Percentiles rank a stretch among this genome's conserved stretches.
Evolutionary conservation across 176 grass and related monocot species (phyloP).

Genomic region (Zoysia japonica): DNA sequence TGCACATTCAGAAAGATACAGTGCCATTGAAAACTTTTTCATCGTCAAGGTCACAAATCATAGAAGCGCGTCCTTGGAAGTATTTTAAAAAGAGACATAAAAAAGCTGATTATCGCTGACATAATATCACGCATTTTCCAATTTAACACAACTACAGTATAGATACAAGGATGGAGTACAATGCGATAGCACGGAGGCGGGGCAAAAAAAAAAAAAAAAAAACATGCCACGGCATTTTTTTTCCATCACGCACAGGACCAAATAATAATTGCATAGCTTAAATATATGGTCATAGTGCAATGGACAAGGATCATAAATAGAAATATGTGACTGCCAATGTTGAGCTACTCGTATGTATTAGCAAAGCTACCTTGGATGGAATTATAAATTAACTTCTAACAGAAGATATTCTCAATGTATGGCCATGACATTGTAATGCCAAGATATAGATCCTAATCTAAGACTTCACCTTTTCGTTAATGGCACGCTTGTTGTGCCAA

Average conservation of each 20-base stretch:
- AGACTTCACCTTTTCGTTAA: constrained; percentile 65
- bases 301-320: constrained; percentile 4
- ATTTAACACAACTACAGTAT: not conserved
- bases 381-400: constrained; percentile 26
- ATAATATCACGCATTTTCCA: not conserved
- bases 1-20: not conserved
- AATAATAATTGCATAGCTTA: constrained; percentile 14
- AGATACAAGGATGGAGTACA: not conserved
- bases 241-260: not conserved
- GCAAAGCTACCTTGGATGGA: constrained; percentile 25
- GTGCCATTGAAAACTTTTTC: not conserved
- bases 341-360: constrained; percentile 27
- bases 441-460: constrained; percentile 41
- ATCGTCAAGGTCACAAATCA: not conserved
- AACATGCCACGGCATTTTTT: not conserved
- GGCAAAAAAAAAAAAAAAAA: not conserved
- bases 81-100: not conserved
- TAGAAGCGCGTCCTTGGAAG: not conserved
- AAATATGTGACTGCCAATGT: constrained; percentile 36
- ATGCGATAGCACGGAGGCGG: not conserved
- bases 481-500: constrained; percentile 66
- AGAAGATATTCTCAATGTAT: constrained; percentile 24
- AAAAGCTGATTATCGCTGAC: constrained; percentile 2
- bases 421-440: constrained; percentile 14
- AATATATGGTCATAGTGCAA: not conserved